Evolutionary conservation across 768 basidiomycete genomes (phyloP), one percentile per base, ranked within the genome.

Genomic region (Mycena maculata): DNA sequence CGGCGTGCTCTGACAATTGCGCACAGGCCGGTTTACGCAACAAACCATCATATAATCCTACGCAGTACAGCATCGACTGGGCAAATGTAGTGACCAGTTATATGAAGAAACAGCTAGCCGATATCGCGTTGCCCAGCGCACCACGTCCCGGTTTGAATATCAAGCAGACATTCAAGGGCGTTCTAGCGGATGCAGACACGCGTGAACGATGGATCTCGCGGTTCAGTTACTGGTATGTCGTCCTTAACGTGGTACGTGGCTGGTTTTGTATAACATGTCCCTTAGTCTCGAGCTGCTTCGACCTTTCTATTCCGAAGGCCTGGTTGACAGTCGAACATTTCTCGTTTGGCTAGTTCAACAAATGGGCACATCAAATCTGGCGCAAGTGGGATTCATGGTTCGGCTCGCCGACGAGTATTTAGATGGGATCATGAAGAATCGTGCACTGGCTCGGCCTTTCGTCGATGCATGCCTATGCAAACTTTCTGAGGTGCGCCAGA

Each of bases 11-110:
- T 18, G 69, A 42, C 49, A 28, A 54, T 30, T 25, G 53, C 33
- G 53, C 12, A 33, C 67, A 92, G 92, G 88, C 90, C 23, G 92
- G 91, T 30, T 78, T 93, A 44, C 85, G 92, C 45, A 91, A 93
- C 71, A 92, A 92, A 73, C 91, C 92, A 4, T 77, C 86, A n/a
- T 94, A 92, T 76, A 90, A 92, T 71, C 92, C 93, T 1, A 90
- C 86, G 7, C 92, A 92, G 71, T 94, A 95, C 74, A 94, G 93
- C 68, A 77, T 92, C 18, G 93, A 95, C 63, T 94, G 93, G 92
- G 90, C 94, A 2, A 91, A 88, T 72, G 85, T 93, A 10, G 86
- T 95, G 33, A 93, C 92, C 0, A 84, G 88, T 55, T 92, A 94
- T 73, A 81, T 95, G 78, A 93, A 92, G 81, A 95, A 94, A 72